These are phyloP conservation scores for Aspergillus ibericus DNA, from an alignment of 2,329 filamentous ascomycete species.

Conservation along the genomic window DNA sequence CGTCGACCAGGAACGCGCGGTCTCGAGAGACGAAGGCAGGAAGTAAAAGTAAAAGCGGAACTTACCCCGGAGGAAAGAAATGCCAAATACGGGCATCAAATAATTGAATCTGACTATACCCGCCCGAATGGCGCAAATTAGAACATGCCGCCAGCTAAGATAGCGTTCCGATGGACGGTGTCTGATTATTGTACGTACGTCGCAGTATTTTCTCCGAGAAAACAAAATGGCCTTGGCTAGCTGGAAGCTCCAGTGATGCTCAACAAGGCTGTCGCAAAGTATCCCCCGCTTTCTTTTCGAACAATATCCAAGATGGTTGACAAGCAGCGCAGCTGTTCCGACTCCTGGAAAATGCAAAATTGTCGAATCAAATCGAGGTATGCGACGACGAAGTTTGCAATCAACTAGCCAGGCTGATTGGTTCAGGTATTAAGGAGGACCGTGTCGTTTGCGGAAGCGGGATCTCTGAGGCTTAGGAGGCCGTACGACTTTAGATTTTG, in stretches of 20 bases:
- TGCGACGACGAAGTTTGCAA: background rate
- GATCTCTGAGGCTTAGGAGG: background rate
- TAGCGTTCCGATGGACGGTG: background rate
- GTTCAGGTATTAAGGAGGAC: background rate
- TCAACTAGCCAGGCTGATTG: background rate
- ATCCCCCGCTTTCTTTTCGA: background rate
- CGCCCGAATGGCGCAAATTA: background rate
- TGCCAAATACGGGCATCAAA: background rate
- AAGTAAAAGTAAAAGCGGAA: background rate
- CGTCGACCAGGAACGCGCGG: background rate
- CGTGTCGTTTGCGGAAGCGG: background rate
- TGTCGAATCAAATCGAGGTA: background rate
- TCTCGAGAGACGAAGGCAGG: background rate
- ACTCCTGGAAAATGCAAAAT: background rate
- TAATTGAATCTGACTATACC: background rate
- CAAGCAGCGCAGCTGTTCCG: background rate
- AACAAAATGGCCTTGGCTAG: background rate
- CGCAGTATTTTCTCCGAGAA: background rate
- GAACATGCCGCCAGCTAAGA: background rate
- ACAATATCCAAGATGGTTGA: background rate
- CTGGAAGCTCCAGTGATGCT: background rate
- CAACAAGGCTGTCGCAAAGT: background rate
- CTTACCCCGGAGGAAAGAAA: background rate
- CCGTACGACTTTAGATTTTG: background rate
- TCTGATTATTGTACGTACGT: conserved; percentile 1